Evolutionary conservation across 148 eudicot genomes (phyloP).

Genomic region (Diospyros lotus): DNA sequence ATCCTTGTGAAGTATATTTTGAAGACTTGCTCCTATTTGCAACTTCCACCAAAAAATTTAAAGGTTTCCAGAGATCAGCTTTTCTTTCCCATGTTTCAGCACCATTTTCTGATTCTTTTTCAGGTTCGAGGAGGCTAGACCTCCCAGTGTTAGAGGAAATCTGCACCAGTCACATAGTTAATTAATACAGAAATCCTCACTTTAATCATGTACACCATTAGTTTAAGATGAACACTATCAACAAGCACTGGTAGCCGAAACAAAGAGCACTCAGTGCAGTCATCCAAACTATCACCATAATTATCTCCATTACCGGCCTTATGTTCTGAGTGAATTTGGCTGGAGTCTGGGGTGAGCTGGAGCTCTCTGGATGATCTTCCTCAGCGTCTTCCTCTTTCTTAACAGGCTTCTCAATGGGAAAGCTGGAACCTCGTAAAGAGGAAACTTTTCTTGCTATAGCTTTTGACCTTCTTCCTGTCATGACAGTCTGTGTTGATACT

Average conservation of each 20-base stretch:
- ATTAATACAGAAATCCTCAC: not conserved
- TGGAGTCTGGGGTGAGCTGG: conserved; percentile 74
- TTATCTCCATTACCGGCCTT: conserved; percentile 57
- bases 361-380: conserved; percentile 53
- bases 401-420: conserved; percentile 51
- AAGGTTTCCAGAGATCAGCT: conserved; percentile 79
- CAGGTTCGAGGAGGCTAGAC: conserved; percentile 36
- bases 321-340: conserved; percentile 55
- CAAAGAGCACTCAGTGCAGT: not conserved
- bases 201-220: not conserved
- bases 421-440: conserved; percentile 44
- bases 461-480: conserved; percentile 81
- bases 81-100: conserved; percentile 56
- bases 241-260: not conserved
- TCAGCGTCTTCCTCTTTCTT: conserved; percentile 62
- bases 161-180: conserved; percentile 30
- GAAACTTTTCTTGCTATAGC: conserved; percentile 59
- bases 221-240: not conserved
- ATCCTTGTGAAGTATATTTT: conserved; percentile 53
- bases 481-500: conserved; percentile 59
- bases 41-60: conserved; percentile 79
- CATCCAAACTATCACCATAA: not conserved
- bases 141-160: conserved; percentile 50
- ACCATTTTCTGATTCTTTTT: conserved; percentile 37
- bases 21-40: conserved; percentile 81